phyloP scores from a whole-genome alignment of 2,329 filamentous ascomycete genomes.

The Trichoderma aggressivum region DNA sequence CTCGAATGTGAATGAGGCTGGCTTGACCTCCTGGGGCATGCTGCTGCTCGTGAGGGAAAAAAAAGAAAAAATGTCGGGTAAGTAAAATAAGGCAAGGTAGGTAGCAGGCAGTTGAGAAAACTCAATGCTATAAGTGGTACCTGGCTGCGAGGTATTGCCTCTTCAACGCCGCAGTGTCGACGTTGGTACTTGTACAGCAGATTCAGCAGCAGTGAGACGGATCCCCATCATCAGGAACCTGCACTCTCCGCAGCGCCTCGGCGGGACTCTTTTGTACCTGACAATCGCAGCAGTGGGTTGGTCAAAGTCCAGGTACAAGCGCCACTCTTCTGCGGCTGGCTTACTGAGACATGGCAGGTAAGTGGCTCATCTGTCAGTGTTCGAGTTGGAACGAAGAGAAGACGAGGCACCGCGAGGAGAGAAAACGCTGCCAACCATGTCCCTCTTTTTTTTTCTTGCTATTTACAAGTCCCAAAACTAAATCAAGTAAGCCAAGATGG shows the following conservation, averaged over 20 bases:
- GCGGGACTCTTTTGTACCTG: neutral
- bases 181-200: neutral
- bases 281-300: neutral
- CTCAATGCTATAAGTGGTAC: neutral
- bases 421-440: neutral
- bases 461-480: neutral
- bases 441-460: neutral
- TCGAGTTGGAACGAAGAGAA: neutral
- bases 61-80: too few species aligned
- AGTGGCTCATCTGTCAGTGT: neutral
- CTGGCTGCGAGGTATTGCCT: neutral
- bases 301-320: neutral
- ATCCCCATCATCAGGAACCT: slow-evolving; percentile 3
- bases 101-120: too few species aligned
- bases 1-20: neutral
- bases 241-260: neutral
- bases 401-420: neutral
- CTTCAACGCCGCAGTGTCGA: neutral
- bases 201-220: slow-evolving; percentile 7
- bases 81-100: too few species aligned
- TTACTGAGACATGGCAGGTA: neutral
- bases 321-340: neutral
- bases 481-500: neutral
- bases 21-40: neutral
- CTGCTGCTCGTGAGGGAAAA: neutral